phyloP scores from a whole-genome alignment of 768 basidiomycete genomes.

The Pholiota molesta region DNA sequence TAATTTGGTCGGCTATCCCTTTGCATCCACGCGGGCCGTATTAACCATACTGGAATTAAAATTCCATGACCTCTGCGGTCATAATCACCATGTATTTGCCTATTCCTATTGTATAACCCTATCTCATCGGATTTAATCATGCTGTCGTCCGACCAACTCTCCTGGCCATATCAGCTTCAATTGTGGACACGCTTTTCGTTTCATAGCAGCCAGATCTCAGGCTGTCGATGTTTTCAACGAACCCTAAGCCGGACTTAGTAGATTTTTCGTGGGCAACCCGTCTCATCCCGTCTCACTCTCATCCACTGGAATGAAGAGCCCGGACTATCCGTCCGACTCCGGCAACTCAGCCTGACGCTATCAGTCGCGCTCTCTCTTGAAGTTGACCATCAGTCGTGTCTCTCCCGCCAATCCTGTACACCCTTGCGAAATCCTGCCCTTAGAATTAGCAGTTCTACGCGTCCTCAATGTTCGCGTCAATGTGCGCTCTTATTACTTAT shows the following conservation, averaged over 20 bases:
- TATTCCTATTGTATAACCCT: constrained; percentile 7
- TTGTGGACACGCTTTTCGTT: constrained; percentile 4
- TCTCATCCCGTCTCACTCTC: background rate
- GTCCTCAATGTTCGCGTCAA: too few relatives aligned
- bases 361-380: too few relatives aligned
- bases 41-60: background rate
- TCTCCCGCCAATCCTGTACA: too few relatives aligned
- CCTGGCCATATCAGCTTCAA: constrained; percentile 1
- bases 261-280: background rate
- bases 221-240: background rate
- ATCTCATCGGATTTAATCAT: constrained; percentile 6
- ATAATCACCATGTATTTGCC: constrained; percentile 4
- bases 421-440: too few relatives aligned
- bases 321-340: background rate
- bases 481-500: too few relatives aligned
- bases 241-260: background rate
- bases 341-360: background rate
- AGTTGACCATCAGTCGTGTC: too few relatives aligned
- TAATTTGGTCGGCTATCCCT: constrained; percentile 1
- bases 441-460: too few relatives aligned
- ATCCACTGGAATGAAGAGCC: background rate
- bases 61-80: background rate
- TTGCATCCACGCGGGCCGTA: background rate
- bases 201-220: constrained; percentile 4
- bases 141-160: background rate